Conservation (phyloP, 768 basidiomycete species). For the Calocybe gangraenosa region DNA sequence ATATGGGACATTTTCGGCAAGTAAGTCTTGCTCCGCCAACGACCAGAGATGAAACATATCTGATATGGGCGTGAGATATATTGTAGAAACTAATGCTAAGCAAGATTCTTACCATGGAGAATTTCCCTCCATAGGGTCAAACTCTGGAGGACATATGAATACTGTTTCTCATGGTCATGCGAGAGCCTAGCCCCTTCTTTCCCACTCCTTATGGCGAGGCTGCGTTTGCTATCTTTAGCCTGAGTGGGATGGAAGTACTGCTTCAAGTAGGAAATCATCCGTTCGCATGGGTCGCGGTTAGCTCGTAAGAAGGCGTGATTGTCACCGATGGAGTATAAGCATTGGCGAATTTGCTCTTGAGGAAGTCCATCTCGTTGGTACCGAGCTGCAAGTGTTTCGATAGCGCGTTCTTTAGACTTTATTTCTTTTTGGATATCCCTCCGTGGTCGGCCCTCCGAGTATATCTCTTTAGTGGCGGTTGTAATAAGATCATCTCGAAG, state of each 20-base stretch:
- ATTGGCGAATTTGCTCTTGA: slow-evolving; percentile 70
- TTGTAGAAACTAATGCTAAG: not conserved
- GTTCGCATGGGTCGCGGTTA: slow-evolving; percentile 86
- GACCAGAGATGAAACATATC: slow-evolving; percentile 91
- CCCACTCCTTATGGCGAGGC: slow-evolving; percentile 78
- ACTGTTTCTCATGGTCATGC: slow-evolving; percentile 83
- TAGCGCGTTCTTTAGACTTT: slow-evolving; percentile 79
- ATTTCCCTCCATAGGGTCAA: slow-evolving; percentile 86
- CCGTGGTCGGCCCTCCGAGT: slow-evolving; percentile 64
- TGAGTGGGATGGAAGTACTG: slow-evolving; percentile 74
- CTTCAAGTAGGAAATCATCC: slow-evolving; percentile 75
- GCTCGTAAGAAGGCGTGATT: slow-evolving; percentile 85
- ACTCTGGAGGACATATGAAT: slow-evolving; percentile 82
- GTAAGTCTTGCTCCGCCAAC: slow-evolving; percentile 73
- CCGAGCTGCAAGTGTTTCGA: slow-evolving; percentile 64
- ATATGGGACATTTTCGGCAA: slow-evolving; percentile 72
- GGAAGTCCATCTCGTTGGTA: slow-evolving; percentile 56
- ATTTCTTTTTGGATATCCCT: slow-evolving; percentile 84
- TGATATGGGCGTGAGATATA: slow-evolving; percentile 22
- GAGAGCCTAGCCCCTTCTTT: slow-evolving; percentile 76
- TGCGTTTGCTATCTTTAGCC: slow-evolving; percentile 57
- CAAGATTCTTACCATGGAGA: slow-evolving; percentile 55
- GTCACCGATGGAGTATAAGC: slow-evolving; percentile 85
- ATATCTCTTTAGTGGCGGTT: slow-evolving; percentile 78
- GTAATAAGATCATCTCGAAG: slow-evolving; percentile 75